phyloP scores from a whole-genome alignment of 2,329 filamentous ascomycete genomes.

The Colletotrichum eleusines region DNA sequence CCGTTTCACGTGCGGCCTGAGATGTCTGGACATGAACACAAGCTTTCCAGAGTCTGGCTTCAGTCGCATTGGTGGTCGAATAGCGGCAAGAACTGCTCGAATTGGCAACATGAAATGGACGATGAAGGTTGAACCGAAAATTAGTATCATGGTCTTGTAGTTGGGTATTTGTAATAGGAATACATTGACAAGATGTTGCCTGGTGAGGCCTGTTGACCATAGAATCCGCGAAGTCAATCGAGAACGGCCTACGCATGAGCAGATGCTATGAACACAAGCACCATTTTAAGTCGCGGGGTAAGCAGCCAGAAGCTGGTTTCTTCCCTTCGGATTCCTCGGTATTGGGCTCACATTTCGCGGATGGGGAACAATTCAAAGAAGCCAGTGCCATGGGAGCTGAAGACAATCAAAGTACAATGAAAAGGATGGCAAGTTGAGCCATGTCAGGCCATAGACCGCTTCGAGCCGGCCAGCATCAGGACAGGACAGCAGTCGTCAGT shows the following conservation, averaged over 20 bases:
- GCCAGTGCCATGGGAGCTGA: neutral
- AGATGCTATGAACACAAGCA: neutral
- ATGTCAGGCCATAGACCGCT: neutral
- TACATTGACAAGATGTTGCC: neutral
- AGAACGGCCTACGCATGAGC: neutral
- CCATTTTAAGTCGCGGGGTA: neutral
- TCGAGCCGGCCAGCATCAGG: neutral
- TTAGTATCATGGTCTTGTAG: neutral
- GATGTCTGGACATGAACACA: neutral
- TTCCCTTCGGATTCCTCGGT: neutral
- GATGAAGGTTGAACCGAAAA: too few species aligned
- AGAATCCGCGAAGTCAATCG: neutral
- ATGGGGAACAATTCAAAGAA: too few species aligned
- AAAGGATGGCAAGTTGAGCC: neutral
- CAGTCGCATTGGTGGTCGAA: neutral
- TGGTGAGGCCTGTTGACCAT: neutral
- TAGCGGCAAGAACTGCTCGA: neutral
- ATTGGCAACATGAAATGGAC: neutral
- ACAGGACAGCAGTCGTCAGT: neutral
- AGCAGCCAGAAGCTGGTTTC: neutral
- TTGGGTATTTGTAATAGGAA: neutral
- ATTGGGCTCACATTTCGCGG: neutral
- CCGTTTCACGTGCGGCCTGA: neutral
- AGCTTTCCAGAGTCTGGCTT: neutral
- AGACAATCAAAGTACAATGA: neutral